Base-by-base conservation (phyloP, 2,329 filamentous ascomycete species). In the Beauveria sp. region DNA sequence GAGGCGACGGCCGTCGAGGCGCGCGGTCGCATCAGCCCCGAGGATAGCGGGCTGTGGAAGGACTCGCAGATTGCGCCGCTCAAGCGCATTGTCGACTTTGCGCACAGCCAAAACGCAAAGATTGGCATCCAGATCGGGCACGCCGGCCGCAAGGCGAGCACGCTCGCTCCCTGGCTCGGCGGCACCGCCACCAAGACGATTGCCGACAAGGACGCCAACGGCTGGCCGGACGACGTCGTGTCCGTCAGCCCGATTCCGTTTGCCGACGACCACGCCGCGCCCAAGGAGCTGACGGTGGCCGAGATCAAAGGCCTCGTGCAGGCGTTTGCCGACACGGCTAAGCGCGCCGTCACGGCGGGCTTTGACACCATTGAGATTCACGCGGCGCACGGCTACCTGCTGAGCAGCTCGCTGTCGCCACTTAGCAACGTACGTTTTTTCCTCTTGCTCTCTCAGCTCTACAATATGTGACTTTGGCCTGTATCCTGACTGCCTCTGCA, bases 51-150 rank as follows among this genome's bases (percentile, higher is more conserved):
- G 0, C 76, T 97, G 8, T 97, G 92, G 93, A 81, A 88, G 65
- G 93, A 96, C 72, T 85, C 82, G 40, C 93, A 97, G 73, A 88
- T 93, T 64, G 87, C 82, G 65, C 86, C 87, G 0, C 76, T 96
- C 62, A 83, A 81, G 70, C 82, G 83, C 63, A 82, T 93, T 51
- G 84, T 87, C 42, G 89, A 96, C 64, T 96, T 92, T 65, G 84
- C 88, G 2, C 91, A 96, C 77, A 85, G 83, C 28, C 92, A 96
- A 74, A 83, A 81, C 70, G 87, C 91, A 69, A 85, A 89, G 65
- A 85, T 90, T 58, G 91, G 84, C 57, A 87, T 96, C 64, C 92
- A 96, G 77, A 80, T 96, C 5, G 90, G 79, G 1, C 92, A 96
- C 69, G 91, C 91, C 0, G 92, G 92, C 2, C 79, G 87, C 61